These are phyloP conservation scores for Echites panduratus DNA, from an alignment of 257 asterid species.

Conservation along the genomic window DNA sequence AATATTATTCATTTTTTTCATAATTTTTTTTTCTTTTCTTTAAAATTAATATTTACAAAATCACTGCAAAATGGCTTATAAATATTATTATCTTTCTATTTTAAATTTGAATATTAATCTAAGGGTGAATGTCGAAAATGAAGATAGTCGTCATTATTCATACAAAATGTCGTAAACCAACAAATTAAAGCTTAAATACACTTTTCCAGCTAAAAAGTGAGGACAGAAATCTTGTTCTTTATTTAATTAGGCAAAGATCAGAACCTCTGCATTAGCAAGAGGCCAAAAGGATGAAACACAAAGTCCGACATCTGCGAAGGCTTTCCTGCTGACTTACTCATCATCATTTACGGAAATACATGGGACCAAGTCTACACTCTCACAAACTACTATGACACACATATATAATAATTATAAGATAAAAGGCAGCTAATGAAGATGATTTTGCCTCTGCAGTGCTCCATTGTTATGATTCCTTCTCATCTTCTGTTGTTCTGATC, in stretches of 20 bases:
- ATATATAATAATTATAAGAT: too few species aligned
- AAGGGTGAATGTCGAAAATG: too few species aligned
- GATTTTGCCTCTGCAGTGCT: neutral
- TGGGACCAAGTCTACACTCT: neutral
- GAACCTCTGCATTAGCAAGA: neutral
- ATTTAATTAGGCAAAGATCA: neutral
- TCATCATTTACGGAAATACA: neutral
- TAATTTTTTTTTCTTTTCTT: too few species aligned
- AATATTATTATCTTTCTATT: too few species aligned
- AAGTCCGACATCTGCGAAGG: neutral
- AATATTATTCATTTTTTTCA: too few species aligned
- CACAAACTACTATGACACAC: neutral
- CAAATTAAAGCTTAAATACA: too few species aligned
- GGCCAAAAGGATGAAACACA: neutral
- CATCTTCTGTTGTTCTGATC: neutral
- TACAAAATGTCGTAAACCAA: too few species aligned
- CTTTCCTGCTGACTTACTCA: neutral
- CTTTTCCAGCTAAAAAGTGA: neutral
- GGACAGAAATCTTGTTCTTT: neutral
- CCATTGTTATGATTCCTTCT: neutral
- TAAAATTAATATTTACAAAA: too few species aligned
- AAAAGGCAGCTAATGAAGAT: neutral
- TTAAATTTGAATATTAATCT: too few species aligned
- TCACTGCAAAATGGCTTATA: too few species aligned
- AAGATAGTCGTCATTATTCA: too few species aligned